Percentiles rank a stretch among this genome's conserved stretches.
Conservation (phyloP, 2,329 filamentous ascomycete species). For the Zasmidium cellare region DNA sequence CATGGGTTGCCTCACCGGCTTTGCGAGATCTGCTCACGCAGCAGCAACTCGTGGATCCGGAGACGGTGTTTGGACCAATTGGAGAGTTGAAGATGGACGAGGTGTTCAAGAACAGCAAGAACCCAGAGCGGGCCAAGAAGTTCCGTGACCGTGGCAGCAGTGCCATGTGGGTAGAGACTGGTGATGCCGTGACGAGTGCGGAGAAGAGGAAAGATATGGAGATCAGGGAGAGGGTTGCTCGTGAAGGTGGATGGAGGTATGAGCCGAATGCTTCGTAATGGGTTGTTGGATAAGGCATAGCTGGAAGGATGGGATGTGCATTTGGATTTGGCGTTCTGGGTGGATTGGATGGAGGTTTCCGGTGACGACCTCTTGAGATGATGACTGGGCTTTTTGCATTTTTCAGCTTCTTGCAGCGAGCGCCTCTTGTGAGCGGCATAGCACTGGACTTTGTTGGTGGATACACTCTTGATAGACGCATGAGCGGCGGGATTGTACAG, state of each 20-base stretch:
- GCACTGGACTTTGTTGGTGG: not conserved
- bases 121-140: conserved; percentile 79
- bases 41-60: conserved; percentile 84
- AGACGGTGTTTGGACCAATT: conserved; percentile 84
- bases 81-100: conserved; percentile 92
- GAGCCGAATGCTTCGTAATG: conserved; percentile 21
- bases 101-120: conserved; percentile 74
- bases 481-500: not conserved
- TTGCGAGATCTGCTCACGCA: conserved; percentile 72
- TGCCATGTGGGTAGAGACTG: conserved; percentile 80
- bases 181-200: conserved; percentile 80
- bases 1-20: conserved; percentile 87
- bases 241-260: conserved; percentile 85
- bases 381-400: not conserved
- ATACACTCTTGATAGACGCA: not conserved
- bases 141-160: conserved; percentile 90
- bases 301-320: not conserved
- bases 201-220: conserved; percentile 80
- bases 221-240: conserved; percentile 73
- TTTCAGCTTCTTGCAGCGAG: not conserved
- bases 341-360: not conserved
- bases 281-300: not conserved
- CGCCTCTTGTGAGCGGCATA: not conserved
- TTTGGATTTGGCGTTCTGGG: not conserved
- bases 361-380: not conserved